phyloP scores from a whole-genome alignment of 495 filamentous ascomycete species.

The Neurospora hispaniola region DNA sequence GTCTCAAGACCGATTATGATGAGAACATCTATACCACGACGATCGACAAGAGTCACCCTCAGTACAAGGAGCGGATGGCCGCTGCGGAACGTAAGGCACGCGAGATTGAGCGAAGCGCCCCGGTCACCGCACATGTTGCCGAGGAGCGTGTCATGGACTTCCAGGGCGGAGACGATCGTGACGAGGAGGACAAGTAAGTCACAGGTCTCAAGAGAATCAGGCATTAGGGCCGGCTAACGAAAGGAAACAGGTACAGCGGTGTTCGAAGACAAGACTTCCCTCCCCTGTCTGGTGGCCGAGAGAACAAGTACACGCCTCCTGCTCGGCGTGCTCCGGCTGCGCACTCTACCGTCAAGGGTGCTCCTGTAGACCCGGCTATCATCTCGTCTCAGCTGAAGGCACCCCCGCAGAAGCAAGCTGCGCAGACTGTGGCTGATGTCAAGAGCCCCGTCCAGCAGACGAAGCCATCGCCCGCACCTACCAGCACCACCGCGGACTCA shows the following conservation, averaged over 20 bases:
- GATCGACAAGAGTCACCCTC: conserved; percentile 71
- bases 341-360: conserved; percentile 58
- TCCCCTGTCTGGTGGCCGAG: conserved; percentile 40
- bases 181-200: conserved; percentile 82
- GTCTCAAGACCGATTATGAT: conserved; percentile 76
- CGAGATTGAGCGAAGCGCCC: conserved; percentile 69
- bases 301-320: conserved; percentile 84
- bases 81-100: conserved; percentile 74
- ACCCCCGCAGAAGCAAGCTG: conserved; percentile 30
- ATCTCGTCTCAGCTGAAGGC: conserved; percentile 61
- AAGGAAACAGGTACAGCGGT: conserved; percentile 65
- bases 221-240: conserved; percentile 13
- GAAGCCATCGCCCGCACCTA: background rate
- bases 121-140: conserved; percentile 67
- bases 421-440: conserved; percentile 35
- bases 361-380: conserved; percentile 71
- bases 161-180: conserved; percentile 43
- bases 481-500: conserved; percentile 15
- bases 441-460: conserved; percentile 12
- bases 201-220: background rate
- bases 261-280: conserved; percentile 69
- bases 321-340: conserved; percentile 69
- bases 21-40: conserved; percentile 90
- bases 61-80: conserved; percentile 65
- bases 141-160: conserved; percentile 74